Evolutionary conservation across 2,329 filamentous ascomycete genomes (phyloP).

Genomic region (Verruconis gallopava): DNA sequence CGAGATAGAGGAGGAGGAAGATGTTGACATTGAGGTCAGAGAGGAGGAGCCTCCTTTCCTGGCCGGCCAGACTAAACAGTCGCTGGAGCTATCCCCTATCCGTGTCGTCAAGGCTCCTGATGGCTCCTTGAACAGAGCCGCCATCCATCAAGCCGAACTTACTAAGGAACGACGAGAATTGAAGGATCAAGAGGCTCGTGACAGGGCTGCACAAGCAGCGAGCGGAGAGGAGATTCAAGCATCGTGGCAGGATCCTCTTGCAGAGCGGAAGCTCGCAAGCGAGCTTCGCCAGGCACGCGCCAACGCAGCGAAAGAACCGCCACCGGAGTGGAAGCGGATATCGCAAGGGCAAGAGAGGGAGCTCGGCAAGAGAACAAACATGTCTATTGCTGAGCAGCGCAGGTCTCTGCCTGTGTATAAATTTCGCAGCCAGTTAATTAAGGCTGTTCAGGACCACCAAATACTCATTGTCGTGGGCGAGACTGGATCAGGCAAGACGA

Average conservation of each 20-base stretch:
- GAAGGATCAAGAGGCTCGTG: constrained; percentile 76
- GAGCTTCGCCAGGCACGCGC: constrained; percentile 61
- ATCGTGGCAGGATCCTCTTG: constrained; percentile 97
- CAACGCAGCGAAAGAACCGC: constrained; percentile 47
- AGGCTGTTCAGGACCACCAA: constrained; percentile 78
- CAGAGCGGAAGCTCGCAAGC: constrained; percentile 75
- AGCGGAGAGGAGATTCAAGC: constrained; percentile 70
- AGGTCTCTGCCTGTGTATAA: constrained; percentile 80
- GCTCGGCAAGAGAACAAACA: constrained; percentile 71
- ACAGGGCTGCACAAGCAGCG: constrained; percentile 58
- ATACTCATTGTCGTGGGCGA: constrained; percentile 93
- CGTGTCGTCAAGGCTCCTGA: constrained; percentile 94
- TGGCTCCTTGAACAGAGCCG: constrained; percentile 92
- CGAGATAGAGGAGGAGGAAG: constrained; percentile 84
- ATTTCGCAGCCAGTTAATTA: constrained; percentile 75
- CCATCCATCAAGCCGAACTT: constrained; percentile 80
- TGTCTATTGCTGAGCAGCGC: constrained; percentile 91
- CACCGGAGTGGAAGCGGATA: constrained; percentile 88
- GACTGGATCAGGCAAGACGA: constrained; percentile 94
- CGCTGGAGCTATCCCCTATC: constrained; percentile 86
- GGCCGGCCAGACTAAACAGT: constrained; percentile 91
- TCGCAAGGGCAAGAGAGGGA: constrained; percentile 68
- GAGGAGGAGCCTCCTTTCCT: constrained; percentile 96
- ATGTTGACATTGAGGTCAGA: constrained; percentile 90
- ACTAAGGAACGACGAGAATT: constrained; percentile 85